phyloP scores from a whole-genome alignment of 345 rosid genomes.

The Dipteronia dyeriana region DNA sequence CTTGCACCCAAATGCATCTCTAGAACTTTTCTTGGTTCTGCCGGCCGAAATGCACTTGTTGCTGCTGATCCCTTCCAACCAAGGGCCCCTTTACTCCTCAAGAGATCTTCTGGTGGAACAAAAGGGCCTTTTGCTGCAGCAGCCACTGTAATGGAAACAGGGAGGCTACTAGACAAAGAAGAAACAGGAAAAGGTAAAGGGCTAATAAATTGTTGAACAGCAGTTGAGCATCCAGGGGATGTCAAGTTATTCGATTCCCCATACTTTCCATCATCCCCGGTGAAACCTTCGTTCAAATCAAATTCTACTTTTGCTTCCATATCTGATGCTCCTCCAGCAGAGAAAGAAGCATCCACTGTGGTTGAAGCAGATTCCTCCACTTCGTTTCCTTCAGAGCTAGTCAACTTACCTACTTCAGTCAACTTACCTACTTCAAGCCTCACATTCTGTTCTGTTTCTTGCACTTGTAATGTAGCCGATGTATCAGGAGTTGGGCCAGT shows the following conservation, averaged over 20 bases:
- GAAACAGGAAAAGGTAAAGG: conserved; percentile 44
- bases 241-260: conserved; percentile 43
- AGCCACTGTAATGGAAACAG: conserved; percentile 74
- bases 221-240: conserved; percentile 37
- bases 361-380: conserved; percentile 44
- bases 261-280: conserved; percentile 53
- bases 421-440: conserved; percentile 37
- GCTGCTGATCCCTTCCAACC: conserved; percentile 99
- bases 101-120: conserved; percentile 73
- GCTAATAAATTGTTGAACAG: conserved; percentile 44
- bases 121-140: conserved; percentile 91
- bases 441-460: conserved; percentile 32
- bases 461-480: conserved; percentile 14
- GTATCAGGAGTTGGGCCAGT: conserved; percentile 18
- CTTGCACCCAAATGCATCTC: conserved; percentile 44
- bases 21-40: conserved; percentile 70
- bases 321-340: conserved; percentile 36
- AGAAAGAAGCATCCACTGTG: conserved; percentile 29
- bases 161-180: conserved; percentile 47
- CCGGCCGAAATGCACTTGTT: conserved; percentile 97
- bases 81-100: conserved; percentile 63
- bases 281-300: conserved; percentile 84
- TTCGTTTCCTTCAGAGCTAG: conserved; percentile 42
- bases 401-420: conserved; percentile 35
- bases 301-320: conserved; percentile 66